phyloP scores from a whole-genome alignment of 805 yeast species.

The Yamadazyma sp. region DNA sequence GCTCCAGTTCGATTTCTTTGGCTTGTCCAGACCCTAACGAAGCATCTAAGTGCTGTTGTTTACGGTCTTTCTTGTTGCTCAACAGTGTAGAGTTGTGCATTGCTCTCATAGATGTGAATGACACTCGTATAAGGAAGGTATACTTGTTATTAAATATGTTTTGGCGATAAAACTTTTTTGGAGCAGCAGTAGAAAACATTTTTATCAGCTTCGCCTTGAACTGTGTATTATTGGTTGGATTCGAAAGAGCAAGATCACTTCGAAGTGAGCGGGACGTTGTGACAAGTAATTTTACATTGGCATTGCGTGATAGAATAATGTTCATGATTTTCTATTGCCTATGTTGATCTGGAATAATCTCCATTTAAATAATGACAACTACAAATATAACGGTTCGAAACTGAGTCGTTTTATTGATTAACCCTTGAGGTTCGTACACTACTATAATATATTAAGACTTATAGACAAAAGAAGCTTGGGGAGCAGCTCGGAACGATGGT shows the following conservation, averaged over 20 bases:
- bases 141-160: background rate
- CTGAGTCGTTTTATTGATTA: too few relatives aligned
- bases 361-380: conserved; percentile 1
- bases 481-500: too few relatives aligned
- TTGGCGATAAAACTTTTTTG: conserved; percentile 3
- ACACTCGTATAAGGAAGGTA: background rate
- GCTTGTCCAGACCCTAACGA: background rate
- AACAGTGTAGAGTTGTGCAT: background rate
- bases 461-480: too few relatives aligned
- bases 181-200: conserved; percentile 4
- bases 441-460: background rate
- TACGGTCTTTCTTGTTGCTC: background rate
- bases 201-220: conserved; percentile 6
- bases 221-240: conserved; percentile 4
- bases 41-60: conserved; percentile 7
- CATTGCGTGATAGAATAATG: background rate
- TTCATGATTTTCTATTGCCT: conserved; percentile 2
- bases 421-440: background rate
- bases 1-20: background rate
- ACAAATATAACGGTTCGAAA: background rate
- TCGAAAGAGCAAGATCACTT: conserved; percentile 1
- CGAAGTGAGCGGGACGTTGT: background rate
- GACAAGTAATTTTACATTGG: background rate
- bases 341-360: conserved; percentile 1
- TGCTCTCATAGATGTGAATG: background rate